These are phyloP conservation scores for Jamesozyma rosinii DNA, from an alignment of 805 yeast genomes.

Conservation along the genomic window DNA sequence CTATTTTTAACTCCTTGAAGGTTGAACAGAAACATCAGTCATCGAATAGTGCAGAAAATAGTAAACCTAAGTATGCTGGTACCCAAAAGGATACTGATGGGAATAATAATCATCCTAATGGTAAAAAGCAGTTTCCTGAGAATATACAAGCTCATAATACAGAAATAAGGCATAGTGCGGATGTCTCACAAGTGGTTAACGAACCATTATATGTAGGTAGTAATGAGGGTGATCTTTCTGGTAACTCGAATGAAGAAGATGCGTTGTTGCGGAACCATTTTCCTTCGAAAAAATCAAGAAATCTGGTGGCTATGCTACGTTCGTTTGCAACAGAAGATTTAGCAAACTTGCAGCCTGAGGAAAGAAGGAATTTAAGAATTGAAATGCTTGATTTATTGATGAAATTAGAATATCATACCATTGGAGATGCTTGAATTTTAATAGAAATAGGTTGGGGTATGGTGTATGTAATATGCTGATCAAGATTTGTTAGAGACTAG, in stretches of 20 bases:
- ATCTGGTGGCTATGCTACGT: constrained; percentile 13
- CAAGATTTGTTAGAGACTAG: too few relatives aligned
- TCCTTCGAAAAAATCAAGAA: constrained; percentile 16
- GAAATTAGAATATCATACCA: constrained; percentile 16
- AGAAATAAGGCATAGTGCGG: not conserved
- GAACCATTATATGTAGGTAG: not conserved
- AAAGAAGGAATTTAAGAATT: constrained; percentile 18
- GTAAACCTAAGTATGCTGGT: too few relatives aligned
- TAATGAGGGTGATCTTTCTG: not conserved
- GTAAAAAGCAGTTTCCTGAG: not conserved
- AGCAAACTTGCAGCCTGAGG: constrained; percentile 11
- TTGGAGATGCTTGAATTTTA: constrained; percentile 1
- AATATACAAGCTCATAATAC: not conserved
- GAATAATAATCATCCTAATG: too few relatives aligned
- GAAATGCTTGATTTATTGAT: constrained; percentile 20
- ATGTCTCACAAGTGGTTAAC: not conserved
- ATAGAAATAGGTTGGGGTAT: too few relatives aligned
- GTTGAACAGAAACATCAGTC: not conserved
- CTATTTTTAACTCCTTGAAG: constrained; percentile 17
- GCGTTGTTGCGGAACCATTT: constrained; percentile 14
- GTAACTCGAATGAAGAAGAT: constrained; percentile 5
- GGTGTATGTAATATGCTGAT: too few relatives aligned
- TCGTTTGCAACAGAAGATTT: constrained; percentile 12
- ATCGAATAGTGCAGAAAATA: too few relatives aligned
- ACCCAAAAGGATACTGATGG: not conserved